phyloP scores from a whole-genome alignment of 2,329 filamentous ascomycete species.

The Incumbomyces delicatus region DNA sequence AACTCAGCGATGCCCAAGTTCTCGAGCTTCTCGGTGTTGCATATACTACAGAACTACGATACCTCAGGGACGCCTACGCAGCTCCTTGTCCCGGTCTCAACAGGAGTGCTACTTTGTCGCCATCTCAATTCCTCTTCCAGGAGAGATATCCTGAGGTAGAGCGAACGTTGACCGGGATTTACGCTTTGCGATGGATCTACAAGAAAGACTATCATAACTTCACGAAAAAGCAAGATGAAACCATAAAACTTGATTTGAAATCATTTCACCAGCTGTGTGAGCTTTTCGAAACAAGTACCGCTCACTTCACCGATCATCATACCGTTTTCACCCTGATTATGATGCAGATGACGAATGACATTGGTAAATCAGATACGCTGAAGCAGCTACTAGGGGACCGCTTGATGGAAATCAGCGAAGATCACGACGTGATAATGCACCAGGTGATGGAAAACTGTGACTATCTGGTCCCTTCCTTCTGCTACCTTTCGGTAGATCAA shows the following conservation, averaged over 20 bases:
- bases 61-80: slow-evolving; percentile 23
- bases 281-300: slow-evolving; percentile 16
- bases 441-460: slow-evolving; percentile 13
- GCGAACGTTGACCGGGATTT: slow-evolving; percentile 29
- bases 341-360: slow-evolving; percentile 26
- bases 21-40: slow-evolving; percentile 20
- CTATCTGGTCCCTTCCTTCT: slow-evolving; percentile 19
- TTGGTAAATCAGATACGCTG: slow-evolving; percentile 26
- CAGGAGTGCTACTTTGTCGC: slow-evolving; percentile 16
- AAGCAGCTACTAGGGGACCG: slow-evolving; percentile 19
- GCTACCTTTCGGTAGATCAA: slow-evolving; percentile 10
- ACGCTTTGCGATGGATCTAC: slow-evolving; percentile 30
- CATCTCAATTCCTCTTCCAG: slow-evolving; percentile 24
- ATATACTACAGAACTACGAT: slow-evolving; percentile 23
- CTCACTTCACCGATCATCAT: slow-evolving; percentile 4
- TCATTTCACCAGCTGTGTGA: slow-evolving; percentile 23
- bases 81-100: slow-evolving; percentile 10
- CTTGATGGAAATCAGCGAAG: neutral
- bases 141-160: slow-evolving; percentile 30
- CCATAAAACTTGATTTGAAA: slow-evolving; percentile 18
- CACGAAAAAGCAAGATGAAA: slow-evolving; percentile 20
- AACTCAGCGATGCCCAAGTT: slow-evolving; percentile 15
- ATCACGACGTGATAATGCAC: slow-evolving; percentile 25
- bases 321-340: slow-evolving; percentile 23
- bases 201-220: slow-evolving; percentile 27